Base-by-base conservation (phyloP, 1,139 yeast genomes). In the Nakaseomyces kungkrabaensis region DNA sequence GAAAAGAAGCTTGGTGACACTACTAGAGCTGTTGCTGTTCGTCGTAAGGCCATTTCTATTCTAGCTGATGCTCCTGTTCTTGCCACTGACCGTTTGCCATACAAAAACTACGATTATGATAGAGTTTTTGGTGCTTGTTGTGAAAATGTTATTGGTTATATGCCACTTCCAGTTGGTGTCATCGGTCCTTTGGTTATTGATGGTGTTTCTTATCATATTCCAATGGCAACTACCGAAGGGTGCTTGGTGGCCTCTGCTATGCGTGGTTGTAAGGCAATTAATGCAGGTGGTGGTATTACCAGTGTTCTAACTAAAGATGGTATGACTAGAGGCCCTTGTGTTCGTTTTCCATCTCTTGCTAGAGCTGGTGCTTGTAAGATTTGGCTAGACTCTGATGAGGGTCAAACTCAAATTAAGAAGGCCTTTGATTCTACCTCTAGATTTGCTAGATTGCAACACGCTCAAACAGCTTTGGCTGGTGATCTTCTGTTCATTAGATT, bases 191-290 rank as follows among this genome's bases (percentile, higher is more conserved):
- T 94, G 66, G 74, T 86, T 51, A 86, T 92, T 62, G 98, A 92
- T 68, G 92, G 89, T 45, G 81, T 77, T 59, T 80, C 94, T 47
- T 85, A 78, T 66, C 95, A 87, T 68, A 82, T 92, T 59, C 99
- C 99, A 47, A 89, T 92, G 96, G 99, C 99, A 37, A 92, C 99
- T 31, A 92, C 98, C 47, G 99, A 92, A 73, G 99, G 99, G 50
- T 92, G 97, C 72, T 76, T 92, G 53, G 97, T 92, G 56, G 99
- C 98, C 1, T 89, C 97, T 13, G 85, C 98, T 11, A 90, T 88
- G 95, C 85, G 99, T 71, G 99, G 98, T 58, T 92, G 98, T 74
- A 92, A 92, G 68, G 98, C 98, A 26, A 86, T 92, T 59, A 94
- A 92, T 67, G 83, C 94, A 10, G 98, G 98, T 53, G 97, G 97